These are phyloP conservation scores for Fomes fomentarius DNA, from an alignment of 1,284 basidiomycete species.

Conservation along the genomic window DNA sequence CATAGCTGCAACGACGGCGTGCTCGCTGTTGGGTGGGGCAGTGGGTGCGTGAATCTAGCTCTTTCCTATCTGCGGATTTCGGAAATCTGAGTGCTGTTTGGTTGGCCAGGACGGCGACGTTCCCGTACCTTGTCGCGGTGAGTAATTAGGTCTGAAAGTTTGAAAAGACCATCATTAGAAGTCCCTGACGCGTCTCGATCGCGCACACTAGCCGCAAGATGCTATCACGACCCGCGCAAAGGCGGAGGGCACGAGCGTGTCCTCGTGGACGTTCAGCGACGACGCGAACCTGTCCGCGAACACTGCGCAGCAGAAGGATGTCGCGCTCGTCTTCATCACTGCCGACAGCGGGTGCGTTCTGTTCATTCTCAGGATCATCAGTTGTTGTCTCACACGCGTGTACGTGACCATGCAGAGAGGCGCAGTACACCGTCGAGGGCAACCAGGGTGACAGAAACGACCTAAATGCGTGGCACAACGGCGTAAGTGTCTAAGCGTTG, in stretches of 20 bases:
- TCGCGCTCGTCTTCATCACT: conserved; percentile 24
- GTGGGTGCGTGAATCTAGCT: conserved; percentile 37
- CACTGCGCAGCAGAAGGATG: conserved; percentile 43
- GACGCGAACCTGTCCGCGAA: conserved; percentile 47
- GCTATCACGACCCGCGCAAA: conserved; percentile 47
- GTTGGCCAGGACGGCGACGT: conserved; percentile 50
- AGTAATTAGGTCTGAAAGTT: too few relatives aligned
- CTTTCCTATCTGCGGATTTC: not conserved
- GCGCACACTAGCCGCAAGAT: conserved; percentile 38
- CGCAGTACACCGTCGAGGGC: conserved; percentile 63
- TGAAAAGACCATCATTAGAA: too few relatives aligned
- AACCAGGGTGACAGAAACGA: conserved; percentile 72
- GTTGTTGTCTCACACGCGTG: too few relatives aligned
- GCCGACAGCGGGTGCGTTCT: conserved; percentile 19
- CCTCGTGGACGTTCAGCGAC: conserved; percentile 56
- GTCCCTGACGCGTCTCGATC: too few relatives aligned
- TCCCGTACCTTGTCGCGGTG: conserved; percentile 54
- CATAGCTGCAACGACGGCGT: conserved; percentile 57
- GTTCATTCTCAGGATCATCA: too few relatives aligned
- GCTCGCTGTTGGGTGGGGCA: conserved; percentile 66
- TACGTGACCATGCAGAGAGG: conserved; percentile 52
- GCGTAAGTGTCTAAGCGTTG: conserved; percentile 43
- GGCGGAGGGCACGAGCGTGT: conserved; percentile 41
- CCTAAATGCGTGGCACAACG: conserved; percentile 69
- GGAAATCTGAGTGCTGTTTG: too few relatives aligned